These are phyloP conservation scores for Rhizophora apiculata DNA, from an alignment of 345 rosid genomes.

Conservation along the genomic window DNA sequence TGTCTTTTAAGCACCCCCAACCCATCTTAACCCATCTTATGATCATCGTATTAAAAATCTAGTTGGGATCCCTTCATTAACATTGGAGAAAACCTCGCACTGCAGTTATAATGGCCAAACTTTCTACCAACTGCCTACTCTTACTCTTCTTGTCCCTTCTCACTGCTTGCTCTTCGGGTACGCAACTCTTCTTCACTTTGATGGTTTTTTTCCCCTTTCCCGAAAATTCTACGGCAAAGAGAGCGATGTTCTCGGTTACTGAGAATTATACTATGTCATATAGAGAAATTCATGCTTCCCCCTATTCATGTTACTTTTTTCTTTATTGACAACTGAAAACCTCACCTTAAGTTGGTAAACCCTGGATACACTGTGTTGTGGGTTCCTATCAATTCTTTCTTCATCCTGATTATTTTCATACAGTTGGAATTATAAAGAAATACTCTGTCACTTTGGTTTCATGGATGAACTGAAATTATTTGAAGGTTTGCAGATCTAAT, in stretches of 20 bases:
- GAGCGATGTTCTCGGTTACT: neutral
- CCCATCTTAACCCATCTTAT: neutral
- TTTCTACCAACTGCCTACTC: constrained; percentile 26
- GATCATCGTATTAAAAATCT: constrained; percentile 20
- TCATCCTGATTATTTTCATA: neutral
- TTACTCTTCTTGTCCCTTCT: constrained; percentile 16
- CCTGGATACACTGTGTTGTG: too few species aligned
- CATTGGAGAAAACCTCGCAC: constrained; percentile 18
- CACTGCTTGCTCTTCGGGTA: constrained; percentile 23
- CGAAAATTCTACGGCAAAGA: neutral
- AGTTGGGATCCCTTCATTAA: constrained; percentile 23
- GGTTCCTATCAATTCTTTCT: too few species aligned
- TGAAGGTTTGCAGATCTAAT: neutral
- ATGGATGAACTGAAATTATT: neutral
- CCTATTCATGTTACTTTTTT: too few species aligned
- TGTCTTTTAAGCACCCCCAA: constrained; percentile 23
- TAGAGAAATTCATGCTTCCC: too few species aligned
- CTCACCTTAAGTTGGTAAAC: too few species aligned
- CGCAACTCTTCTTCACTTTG: neutral
- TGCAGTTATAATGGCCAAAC: constrained; percentile 39
- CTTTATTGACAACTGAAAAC: too few species aligned
- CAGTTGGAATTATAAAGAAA: neutral
- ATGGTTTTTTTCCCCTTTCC: neutral
- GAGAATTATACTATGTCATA: neutral
- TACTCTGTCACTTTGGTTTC: neutral